phyloP scores from a whole-genome alignment of 345 rosid genomes.

The Litchi chinensis region DNA sequence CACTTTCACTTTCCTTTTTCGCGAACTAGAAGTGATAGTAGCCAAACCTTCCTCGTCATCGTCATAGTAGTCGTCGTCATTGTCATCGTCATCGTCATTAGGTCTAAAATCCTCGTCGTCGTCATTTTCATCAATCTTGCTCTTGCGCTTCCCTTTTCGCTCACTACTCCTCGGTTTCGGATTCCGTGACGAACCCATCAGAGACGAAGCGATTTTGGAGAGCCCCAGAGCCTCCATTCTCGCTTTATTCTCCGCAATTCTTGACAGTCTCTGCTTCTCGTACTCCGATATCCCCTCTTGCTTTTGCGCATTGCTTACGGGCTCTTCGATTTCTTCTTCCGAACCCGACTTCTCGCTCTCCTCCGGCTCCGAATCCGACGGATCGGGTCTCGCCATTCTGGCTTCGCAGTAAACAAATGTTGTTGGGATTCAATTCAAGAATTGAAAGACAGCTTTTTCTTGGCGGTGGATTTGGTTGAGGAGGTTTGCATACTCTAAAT shows the following conservation, averaged over 20 bases:
- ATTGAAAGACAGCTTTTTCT: neutral
- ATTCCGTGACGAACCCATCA: constrained; percentile 39
- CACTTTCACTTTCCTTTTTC: constrained; percentile 36
- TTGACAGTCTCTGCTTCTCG: constrained; percentile 68
- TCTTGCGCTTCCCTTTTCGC: constrained; percentile 49
- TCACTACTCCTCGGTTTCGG: constrained; percentile 6
- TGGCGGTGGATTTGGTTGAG: constrained; percentile 7
- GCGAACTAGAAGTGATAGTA: constrained; percentile 29
- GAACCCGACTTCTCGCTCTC: constrained; percentile 34
- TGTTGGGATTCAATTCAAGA: neutral
- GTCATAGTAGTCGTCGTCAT: neutral
- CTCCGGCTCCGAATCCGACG: constrained; percentile 29
- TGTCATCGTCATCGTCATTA: constrained; percentile 17
- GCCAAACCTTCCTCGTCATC: constrained; percentile 35
- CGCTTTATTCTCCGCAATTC: constrained; percentile 80
- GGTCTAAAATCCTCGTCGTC: constrained; percentile 80
- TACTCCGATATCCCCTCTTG: constrained; percentile 48
- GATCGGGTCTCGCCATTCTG: constrained; percentile 28
- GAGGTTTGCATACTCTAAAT: neutral
- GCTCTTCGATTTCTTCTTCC: constrained; percentile 34
- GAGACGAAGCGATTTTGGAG: constrained; percentile 51
- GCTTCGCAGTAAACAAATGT: neutral
- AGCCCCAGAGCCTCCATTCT: constrained; percentile 86
- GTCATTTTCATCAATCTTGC: constrained; percentile 53
- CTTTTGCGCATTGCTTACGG: neutral